These are phyloP conservation scores for Kingdonia uniflora DNA, from an alignment of 164 flowering plant genomes.

Conservation along the genomic window DNA sequence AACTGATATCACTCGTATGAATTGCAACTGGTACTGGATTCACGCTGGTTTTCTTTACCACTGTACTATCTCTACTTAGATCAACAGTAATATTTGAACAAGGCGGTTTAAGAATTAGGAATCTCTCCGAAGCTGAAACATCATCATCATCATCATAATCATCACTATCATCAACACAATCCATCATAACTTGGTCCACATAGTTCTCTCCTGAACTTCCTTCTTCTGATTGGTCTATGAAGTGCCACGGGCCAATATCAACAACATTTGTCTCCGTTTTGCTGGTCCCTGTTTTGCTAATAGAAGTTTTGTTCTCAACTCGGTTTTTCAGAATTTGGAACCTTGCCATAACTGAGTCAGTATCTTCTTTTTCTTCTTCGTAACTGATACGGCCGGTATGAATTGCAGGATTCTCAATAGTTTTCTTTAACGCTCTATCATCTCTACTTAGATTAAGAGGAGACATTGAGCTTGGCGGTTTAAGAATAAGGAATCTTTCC, in stretches of 20 bases:
- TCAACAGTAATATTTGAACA: slow-evolving; percentile 8
- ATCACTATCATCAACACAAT: too few species aligned
- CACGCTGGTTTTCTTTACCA: slow-evolving; percentile 3
- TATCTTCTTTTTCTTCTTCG: slow-evolving; percentile 20
- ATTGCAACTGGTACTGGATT: slow-evolving; percentile 6
- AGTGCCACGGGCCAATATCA: slow-evolving; percentile 14
- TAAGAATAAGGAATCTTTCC: background rate
- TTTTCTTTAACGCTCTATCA: slow-evolving; percentile 1
- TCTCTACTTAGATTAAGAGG: slow-evolving; percentile 3
- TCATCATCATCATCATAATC: background rate
- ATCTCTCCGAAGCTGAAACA: slow-evolving; percentile 9
- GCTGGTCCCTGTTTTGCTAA: slow-evolving; percentile 5
- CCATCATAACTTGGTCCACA: too few species aligned
- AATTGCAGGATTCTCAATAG: slow-evolving; percentile 1
- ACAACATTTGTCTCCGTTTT: background rate
- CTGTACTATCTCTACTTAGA: background rate
- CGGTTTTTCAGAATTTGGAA: slow-evolving; percentile 31
- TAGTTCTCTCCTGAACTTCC: too few species aligned
- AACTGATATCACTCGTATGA: slow-evolving; percentile 7
- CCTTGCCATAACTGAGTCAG: slow-evolving; percentile 34
- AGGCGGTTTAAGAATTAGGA: slow-evolving; percentile 7
- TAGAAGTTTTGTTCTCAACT: slow-evolving; percentile 17
- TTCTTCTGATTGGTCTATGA: slow-evolving; percentile 6
- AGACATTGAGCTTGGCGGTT: slow-evolving; percentile 2
- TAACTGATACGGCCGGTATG: slow-evolving; percentile 6